Percentiles rank a stretch among this genome's conserved stretches.
phyloP scores from a whole-genome alignment of 164 flowering plant species.

The Saururus chinensis region DNA sequence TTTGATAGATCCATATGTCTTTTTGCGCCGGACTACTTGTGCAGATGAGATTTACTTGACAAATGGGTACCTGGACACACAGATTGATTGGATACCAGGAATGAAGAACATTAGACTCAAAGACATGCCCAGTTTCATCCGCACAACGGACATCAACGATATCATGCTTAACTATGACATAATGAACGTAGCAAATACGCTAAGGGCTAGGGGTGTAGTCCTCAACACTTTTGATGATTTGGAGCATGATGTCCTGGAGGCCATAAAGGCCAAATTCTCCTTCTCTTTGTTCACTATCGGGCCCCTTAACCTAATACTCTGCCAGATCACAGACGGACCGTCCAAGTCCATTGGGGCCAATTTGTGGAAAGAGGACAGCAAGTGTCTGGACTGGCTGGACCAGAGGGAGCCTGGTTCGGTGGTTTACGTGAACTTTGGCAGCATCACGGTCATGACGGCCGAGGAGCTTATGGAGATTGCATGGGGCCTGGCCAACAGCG shows the following conservation, averaged over 20 bases:
- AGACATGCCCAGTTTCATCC: conserved; percentile 26
- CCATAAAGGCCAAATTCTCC: conserved; percentile 11
- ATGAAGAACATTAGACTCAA: conserved; percentile 25
- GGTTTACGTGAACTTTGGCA: conserved; percentile 27
- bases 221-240: conserved; percentile 34
- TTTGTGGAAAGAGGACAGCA: conserved; percentile 28
- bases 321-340: conserved; percentile 4
- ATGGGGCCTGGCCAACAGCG: conserved; percentile 29
- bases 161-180: conserved; percentile 14
- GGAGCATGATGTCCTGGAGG: conserved; percentile 22
- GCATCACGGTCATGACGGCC: conserved; percentile 19
- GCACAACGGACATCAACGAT: conserved; percentile 25
- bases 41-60: conserved; percentile 24
- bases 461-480: conserved; percentile 27
- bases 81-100: conserved; percentile 29
- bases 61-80: conserved; percentile 29
- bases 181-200: conserved; percentile 5
- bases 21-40: not conserved
- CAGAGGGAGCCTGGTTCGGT: conserved; percentile 13
- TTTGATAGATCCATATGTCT: not conserved
- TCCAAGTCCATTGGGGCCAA: conserved; percentile 13
- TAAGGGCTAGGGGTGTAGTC: conserved; percentile 17
- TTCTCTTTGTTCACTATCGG: conserved; percentile 24
- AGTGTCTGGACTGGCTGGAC: conserved; percentile 28
- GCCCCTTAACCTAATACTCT: conserved; percentile 19